Conservation (phyloP, 306 rosid species). For the Malus asiatica region DNA sequence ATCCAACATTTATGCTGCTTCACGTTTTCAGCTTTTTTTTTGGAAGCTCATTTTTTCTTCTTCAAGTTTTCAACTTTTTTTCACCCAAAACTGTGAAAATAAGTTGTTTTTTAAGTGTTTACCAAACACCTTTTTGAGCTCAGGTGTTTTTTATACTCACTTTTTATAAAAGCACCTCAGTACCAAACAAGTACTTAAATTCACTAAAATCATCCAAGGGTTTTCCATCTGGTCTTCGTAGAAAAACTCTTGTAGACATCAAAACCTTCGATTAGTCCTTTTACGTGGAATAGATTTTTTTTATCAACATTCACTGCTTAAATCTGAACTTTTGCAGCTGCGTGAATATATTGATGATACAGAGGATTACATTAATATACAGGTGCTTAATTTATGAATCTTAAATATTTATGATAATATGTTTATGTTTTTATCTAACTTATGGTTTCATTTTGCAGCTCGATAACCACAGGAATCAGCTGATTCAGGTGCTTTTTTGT, state of each 20-base stretch:
- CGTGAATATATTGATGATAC: slow-evolving; percentile 81
- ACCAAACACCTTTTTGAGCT: too few species aligned
- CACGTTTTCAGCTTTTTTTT: too few species aligned
- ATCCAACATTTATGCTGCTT: too few species aligned
- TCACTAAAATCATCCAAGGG: neutral
- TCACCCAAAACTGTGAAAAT: too few species aligned
- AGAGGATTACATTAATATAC: slow-evolving; percentile 87
- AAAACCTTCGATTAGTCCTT: neutral
- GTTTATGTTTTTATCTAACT: slow-evolving; percentile 7
- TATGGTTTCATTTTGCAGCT: slow-evolving; percentile 40
- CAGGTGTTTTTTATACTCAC: too few species aligned
- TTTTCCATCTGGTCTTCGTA: neutral
- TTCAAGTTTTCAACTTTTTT: too few species aligned
- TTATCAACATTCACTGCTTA: neutral
- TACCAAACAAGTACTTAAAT: neutral
- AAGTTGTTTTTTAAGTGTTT: too few species aligned
- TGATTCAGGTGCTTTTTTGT: slow-evolving; percentile 47
- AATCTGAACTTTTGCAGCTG: slow-evolving; percentile 42
- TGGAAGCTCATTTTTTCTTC: too few species aligned
- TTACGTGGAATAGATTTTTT: neutral
- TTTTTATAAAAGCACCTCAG: too few species aligned
- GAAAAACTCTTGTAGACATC: neutral
- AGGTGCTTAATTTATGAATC: slow-evolving; percentile 26
- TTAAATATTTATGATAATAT: neutral
- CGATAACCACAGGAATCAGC: slow-evolving; percentile 48